Percentiles rank a stretch among this genome's conserved stretches.
phyloP scores from a whole-genome alignment of 202 grass and related monocot species.

The Hordeum pubiflorum region DNA sequence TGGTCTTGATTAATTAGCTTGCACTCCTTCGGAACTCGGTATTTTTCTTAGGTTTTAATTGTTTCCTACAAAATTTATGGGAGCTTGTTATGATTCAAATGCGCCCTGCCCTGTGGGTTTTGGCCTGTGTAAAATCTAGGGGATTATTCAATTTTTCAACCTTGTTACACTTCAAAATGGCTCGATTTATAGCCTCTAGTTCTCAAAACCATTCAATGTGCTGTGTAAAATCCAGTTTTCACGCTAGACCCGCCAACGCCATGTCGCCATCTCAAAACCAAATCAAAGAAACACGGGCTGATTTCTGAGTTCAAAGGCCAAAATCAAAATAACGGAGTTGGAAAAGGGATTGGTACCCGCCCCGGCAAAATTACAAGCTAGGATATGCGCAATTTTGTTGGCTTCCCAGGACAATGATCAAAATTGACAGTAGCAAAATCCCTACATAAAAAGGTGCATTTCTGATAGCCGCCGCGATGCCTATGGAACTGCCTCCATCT shows the following conservation, averaged over 20 bases:
- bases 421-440: background rate
- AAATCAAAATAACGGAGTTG: background rate
- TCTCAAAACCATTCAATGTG: too few species aligned
- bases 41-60: background rate
- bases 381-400: too few species aligned
- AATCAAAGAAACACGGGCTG: background rate
- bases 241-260: background rate
- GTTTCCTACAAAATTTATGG: background rate
- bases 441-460: background rate
- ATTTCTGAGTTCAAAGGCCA: background rate
- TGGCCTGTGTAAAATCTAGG: background rate
- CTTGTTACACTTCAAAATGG: background rate
- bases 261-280: background rate
- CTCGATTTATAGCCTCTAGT: background rate
- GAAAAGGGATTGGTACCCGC: background rate
- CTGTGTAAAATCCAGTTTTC: too few species aligned
- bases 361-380: too few species aligned
- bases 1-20: background rate
- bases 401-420: too few species aligned
- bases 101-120: background rate
- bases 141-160: background rate
- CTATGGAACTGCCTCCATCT: background rate
- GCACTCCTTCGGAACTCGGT: background rate
- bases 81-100: background rate
- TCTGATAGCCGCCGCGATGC: background rate